Evolutionary conservation across 2,329 filamentous ascomycete species (phyloP), one percentile per base, ranked within the genome.

Genomic region (Fusarium acutatum): DNA sequence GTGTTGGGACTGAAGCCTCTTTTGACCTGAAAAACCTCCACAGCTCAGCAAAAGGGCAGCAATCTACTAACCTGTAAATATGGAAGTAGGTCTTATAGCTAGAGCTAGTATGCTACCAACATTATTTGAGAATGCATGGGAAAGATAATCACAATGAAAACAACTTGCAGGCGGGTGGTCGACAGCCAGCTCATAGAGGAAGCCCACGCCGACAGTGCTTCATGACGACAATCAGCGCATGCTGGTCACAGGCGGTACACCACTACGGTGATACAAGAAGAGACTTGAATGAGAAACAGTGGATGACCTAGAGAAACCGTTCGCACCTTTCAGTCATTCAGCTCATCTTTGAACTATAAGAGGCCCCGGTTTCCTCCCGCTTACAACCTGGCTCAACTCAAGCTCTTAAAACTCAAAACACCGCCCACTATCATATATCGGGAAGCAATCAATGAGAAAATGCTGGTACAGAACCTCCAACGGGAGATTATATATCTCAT

Each of bases 91-190:
- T 3, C 20, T 22, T 22, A 22, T 38, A 22, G 20, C 20, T 40
- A 40, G 22, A 38, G 37, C 12, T n/a, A 40, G 7, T n/a, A 24
- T 5, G 5, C 10, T 43, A 13, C 10, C 10, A 18, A 12, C 1
- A 24, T 6, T 43, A 13, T 8, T 43, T 18, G n/a, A 24, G 10
- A 18, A 13, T 24, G 17, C 17, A 13, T 12, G 7, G 10, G 11
- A 24, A 18, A 43, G 7, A 18, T 24, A 43, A 3, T 0, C 12
- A 22, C 20, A 12, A 47, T 7, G 6, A 3, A n/a, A 15, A 30
- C 20, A 30, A 3, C 3, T 4, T 3, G 26, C 26, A n/a, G 26
- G 14, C 20, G 3, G 9, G 3, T 10, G 14, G 4, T 15, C 7
- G 44, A 22, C 18, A 7, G 20, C 20, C 6, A 17, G 20, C 30